A percentile compares a stretch with the other conserved stretches of the same genome.
Conservation (phyloP, 2,329 filamentous ascomycete species). For the Aspergillus quadricinctus region DNA sequence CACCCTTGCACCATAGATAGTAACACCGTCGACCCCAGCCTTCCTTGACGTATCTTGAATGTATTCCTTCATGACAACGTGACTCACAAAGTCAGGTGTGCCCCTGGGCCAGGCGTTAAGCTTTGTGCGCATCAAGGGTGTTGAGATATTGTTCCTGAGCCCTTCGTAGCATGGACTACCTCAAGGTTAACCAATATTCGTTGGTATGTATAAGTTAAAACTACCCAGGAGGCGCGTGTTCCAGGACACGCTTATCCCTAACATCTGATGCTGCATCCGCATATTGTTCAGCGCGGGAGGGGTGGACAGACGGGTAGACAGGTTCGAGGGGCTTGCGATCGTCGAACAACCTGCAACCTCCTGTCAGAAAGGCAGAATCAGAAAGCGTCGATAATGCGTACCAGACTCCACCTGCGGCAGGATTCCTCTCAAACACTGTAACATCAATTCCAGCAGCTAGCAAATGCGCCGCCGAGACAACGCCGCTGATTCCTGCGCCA, state of each 20-base stretch:
- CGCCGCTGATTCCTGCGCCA: conserved; percentile 50
- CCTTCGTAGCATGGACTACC: conserved; percentile 50
- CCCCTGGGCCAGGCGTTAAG: conserved; percentile 55
- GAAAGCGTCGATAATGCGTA: conserved; percentile 24
- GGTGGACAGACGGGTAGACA: conserved; percentile 31
- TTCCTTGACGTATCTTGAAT: conserved; percentile 55
- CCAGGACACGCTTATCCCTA: conserved; percentile 12
- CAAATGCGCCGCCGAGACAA: conserved; percentile 47
- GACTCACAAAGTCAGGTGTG: conserved; percentile 57
- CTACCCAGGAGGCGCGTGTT: conserved; percentile 51
- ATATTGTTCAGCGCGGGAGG: conserved; percentile 11
- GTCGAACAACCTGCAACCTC: conserved; percentile 45
- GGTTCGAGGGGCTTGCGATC: conserved; percentile 47
- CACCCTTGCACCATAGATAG: conserved; percentile 58
- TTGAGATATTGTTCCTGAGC: conserved; percentile 52
- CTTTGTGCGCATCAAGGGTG: conserved; percentile 47
- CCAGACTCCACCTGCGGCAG: conserved; percentile 54
- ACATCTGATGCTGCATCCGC: not conserved
- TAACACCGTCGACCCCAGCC: conserved; percentile 48
- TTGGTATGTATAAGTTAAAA: not conserved
- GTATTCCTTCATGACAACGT: conserved; percentile 55
- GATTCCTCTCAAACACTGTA: conserved; percentile 52
- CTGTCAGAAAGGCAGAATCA: not conserved
- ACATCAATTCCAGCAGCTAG: conserved; percentile 45
- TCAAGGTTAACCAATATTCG: not conserved